A percentile compares a stretch with the other conserved stretches of the same genome.
phyloP scores from a whole-genome alignment of 257 asterid genomes.

The Gentiana dahurica region DNA sequence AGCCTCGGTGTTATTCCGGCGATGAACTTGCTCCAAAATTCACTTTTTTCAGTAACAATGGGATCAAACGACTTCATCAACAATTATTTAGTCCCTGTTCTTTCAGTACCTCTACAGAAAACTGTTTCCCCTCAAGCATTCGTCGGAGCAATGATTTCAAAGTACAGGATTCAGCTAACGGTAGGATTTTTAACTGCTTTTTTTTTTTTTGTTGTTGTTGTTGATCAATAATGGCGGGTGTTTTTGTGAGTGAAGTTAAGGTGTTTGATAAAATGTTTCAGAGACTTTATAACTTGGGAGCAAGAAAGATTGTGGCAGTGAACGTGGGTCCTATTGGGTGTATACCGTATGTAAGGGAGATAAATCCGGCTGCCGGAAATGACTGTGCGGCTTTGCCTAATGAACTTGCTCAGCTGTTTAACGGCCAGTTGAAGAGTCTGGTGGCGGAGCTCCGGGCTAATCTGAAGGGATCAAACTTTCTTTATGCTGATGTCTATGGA shows the following conservation, averaged over 20 bases:
- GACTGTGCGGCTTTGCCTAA: slow-evolving; percentile 47
- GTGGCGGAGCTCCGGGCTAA: slow-evolving; percentile 27
- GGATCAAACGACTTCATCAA: slow-evolving; percentile 82
- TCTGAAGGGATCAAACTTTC: slow-evolving; percentile 37
- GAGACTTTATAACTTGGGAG: slow-evolving; percentile 65
- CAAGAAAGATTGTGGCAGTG: slow-evolving; percentile 36
- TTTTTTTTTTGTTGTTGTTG: not conserved
- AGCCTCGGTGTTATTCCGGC: slow-evolving; percentile 28
- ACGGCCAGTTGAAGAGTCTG: slow-evolving; percentile 37
- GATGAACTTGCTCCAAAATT: slow-evolving; percentile 19
- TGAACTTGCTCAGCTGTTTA: slow-evolving; percentile 47
- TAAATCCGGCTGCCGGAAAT: slow-evolving; percentile 41
- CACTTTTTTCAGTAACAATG: slow-evolving; percentile 48
- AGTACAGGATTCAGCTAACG: slow-evolving; percentile 41
- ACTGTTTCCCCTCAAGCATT: slow-evolving; percentile 38
- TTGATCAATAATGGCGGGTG: not conserved
- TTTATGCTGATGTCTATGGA: slow-evolving; percentile 58
- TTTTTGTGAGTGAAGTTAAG: too few species aligned
- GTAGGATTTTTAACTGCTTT: slow-evolving; percentile 14
- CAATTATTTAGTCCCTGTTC: slow-evolving; percentile 45
- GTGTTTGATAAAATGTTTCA: slow-evolving; percentile 10
- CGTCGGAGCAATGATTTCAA: slow-evolving; percentile 49
- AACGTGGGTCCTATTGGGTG: slow-evolving; percentile 87
- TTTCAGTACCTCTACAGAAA: slow-evolving; percentile 27
- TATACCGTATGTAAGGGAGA: slow-evolving; percentile 62